Evolutionary conservation across 208 protist species (phyloP), one percentile per base, ranked within the genome.

Genomic region (Herpetomonas samuelpessoai): DNA sequence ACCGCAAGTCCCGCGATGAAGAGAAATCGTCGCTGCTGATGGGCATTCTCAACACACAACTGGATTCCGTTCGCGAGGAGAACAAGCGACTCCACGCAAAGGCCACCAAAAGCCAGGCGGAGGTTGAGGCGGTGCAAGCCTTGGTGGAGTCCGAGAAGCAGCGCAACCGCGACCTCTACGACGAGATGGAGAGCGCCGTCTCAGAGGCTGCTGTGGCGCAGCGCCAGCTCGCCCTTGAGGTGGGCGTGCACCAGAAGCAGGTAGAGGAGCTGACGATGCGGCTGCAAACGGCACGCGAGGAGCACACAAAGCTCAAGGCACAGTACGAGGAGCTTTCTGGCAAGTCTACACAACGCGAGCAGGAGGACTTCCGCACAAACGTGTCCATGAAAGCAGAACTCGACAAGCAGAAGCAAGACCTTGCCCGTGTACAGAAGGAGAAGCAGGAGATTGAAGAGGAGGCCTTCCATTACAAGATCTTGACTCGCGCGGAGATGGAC

Each of bases 1-100:
- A 86, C 1, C 69, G 67, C 45, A 88, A 82, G 47, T 78, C 70
- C 27, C 75, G 75, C 2, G 85, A 96, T 65, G 86, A 96, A 31
- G 84, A 93, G 65, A 93, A 92, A 72, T 78, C 76, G 18, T 89
- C 81, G 44, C 74, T 96, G 35, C 68, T 96, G 3, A 65, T 93
- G n/a, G 81, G 71, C 31, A 62, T 96, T 14, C 61, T 96, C 9
- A 96, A 93, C 74, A 81, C 80, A 25, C 89, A 96, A 65, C 76
- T 96, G 27, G 87, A 96, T 39, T 51, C 80, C 3, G 63, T 81
- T 9, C 79, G 85, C 28, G 89, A 92, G 57, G 86, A 93, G 19
- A 86, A 83, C 65, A 88, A 75, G 57, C 81, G 84, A 30, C 65
- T 91, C 27, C 79, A 89, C 67, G 70, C 72, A 3, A 61, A 65